phyloP scores from a whole-genome alignment of 768 basidiomycete species.

The Pluteus cervinus region DNA sequence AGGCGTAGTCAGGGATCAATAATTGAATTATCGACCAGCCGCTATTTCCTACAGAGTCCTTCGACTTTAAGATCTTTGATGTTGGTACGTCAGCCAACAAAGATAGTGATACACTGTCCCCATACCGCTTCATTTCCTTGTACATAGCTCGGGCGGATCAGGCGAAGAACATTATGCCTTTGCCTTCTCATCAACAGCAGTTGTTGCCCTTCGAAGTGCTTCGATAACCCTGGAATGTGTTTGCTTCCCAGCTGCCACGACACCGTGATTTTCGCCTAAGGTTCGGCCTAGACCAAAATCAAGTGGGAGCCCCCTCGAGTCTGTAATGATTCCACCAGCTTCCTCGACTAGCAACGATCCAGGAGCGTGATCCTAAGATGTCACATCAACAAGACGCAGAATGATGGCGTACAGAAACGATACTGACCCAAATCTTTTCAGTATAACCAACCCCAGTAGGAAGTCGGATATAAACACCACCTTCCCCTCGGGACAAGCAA shows the following conservation, averaged over 20 bases:
- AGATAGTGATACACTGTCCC: neutral
- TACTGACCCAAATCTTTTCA: constrained; percentile 93
- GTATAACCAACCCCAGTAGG: constrained; percentile 72
- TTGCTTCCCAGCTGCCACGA: constrained; percentile 75
- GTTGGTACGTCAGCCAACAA: neutral
- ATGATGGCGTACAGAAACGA: neutral
- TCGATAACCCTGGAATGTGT: constrained; percentile 64
- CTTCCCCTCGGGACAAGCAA: constrained; percentile 80
- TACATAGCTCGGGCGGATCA: neutral
- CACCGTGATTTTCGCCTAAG: constrained; percentile 79
- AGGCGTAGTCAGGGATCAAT: neutral
- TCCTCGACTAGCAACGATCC: constrained; percentile 82
- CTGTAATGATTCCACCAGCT: constrained; percentile 84
- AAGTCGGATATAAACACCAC: constrained; percentile 76
- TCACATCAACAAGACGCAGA: neutral
- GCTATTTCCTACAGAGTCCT: no score
- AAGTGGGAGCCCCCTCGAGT: constrained; percentile 72
- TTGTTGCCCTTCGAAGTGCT: constrained; percentile 68
- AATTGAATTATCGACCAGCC: no score
- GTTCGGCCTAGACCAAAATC: constrained; percentile 87
- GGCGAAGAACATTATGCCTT: constrained; percentile 16
- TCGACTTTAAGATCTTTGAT: neutral
- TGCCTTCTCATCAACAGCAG: constrained; percentile 24
- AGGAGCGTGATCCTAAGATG: constrained; percentile 77
- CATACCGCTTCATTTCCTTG: neutral